These are phyloP conservation scores for Aphanomyces astaci DNA, from an alignment of 352 stramenopile genomes.

Conservation along the genomic window DNA sequence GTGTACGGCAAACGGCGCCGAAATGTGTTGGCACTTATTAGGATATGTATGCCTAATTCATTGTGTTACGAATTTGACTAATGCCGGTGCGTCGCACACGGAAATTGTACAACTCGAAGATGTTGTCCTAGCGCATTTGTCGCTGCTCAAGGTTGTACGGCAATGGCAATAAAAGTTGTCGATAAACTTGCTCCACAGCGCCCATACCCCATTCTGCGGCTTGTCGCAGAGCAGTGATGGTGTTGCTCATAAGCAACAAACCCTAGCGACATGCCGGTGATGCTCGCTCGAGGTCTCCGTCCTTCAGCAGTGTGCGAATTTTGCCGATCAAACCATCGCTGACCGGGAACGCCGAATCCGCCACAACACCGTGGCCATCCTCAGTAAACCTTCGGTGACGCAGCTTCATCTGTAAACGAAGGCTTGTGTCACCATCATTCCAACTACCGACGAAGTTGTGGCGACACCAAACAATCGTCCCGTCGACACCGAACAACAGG, in stretches of 20 bases:
- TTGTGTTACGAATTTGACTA: conserved; percentile 10
- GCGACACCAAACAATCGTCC: no score
- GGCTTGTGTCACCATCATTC: no score
- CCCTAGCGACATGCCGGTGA: background rate
- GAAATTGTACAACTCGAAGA: conserved; percentile 1
- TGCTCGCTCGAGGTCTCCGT: background rate
- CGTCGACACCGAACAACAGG: no score
- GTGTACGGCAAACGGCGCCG: no score
- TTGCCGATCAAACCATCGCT: background rate
- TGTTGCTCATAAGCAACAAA: background rate
- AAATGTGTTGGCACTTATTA: no score
- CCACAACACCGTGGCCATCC: background rate
- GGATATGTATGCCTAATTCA: no score
- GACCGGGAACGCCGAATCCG: background rate
- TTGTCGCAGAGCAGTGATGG: background rate
- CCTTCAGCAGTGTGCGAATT: background rate
- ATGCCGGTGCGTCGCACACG: no score
- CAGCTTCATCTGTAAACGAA: background rate
- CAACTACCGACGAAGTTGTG: no score
- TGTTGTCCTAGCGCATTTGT: background rate
- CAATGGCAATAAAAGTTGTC: background rate
- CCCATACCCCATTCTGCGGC: background rate
- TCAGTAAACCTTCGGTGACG: background rate
- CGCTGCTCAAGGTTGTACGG: background rate
- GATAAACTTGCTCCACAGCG: background rate